Evolutionary conservation across 108 stramenopile genomes (phyloP).

Genomic region (Skeletonema costatum): DNA sequence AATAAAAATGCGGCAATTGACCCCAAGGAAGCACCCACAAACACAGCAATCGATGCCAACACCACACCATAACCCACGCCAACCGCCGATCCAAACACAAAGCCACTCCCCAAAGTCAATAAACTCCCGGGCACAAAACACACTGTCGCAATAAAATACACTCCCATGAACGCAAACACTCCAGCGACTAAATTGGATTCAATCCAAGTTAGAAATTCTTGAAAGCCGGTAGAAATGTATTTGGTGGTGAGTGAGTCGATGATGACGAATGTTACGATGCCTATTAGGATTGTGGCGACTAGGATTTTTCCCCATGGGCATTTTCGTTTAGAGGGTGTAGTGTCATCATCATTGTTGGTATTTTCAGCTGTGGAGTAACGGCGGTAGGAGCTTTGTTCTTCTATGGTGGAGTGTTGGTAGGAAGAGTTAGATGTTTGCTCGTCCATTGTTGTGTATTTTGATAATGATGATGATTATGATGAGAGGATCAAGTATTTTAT

Average conservation of each 20-base stretch:
- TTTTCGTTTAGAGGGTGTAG: neutral
- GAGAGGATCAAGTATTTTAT: no score
- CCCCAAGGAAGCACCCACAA: constrained; percentile 52
- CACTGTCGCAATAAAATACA: constrained; percentile 71
- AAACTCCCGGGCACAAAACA: constrained; percentile 73
- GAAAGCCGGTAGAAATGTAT: constrained; percentile 34
- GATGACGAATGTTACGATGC: constrained; percentile 56
- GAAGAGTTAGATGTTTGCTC: neutral
- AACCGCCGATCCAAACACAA: constrained; percentile 67
- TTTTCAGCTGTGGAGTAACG: neutral
- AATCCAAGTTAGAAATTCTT: constrained; percentile 63
- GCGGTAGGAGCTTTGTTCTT: neutral
- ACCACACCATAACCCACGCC: constrained; percentile 62
- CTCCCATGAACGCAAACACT: constrained; percentile 61
- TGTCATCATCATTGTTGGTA: neutral
- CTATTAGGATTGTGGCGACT: constrained; percentile 44
- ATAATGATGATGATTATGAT: neutral
- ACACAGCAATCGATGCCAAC: constrained; percentile 59
- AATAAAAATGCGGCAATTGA: constrained; percentile 53
- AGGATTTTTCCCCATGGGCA: constrained; percentile 33
- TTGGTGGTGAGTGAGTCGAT: constrained; percentile 59
- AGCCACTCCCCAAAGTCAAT: constrained; percentile 76
- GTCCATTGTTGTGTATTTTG: neutral
- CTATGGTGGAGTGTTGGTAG: neutral
- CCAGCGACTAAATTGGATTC: constrained; percentile 58